phyloP scores from a whole-genome alignment of 2,329 filamentous ascomycete genomes.

The Thielaviopsis euricoi region DNA sequence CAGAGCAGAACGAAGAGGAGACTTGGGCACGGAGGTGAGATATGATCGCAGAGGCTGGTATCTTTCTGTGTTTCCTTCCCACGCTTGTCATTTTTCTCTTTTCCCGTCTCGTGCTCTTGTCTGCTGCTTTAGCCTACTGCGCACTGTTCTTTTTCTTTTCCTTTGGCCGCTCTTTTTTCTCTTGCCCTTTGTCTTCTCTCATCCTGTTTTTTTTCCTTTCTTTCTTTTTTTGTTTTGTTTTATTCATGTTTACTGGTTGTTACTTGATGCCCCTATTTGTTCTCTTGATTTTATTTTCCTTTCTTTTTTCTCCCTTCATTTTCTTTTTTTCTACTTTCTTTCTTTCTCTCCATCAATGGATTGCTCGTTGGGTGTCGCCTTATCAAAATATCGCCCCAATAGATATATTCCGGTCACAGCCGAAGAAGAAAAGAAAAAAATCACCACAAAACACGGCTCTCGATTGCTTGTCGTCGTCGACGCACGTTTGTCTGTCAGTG shows the following conservation, averaged over 20 bases:
- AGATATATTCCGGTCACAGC: too few species aligned
- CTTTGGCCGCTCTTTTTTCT: not conserved
- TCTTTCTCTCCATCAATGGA: not conserved
- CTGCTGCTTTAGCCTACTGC: conserved; percentile 2
- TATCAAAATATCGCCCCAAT: too few species aligned
- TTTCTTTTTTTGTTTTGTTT: conserved; percentile 3
- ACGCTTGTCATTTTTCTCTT: conserved; percentile 13
- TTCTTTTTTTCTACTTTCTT: conserved; percentile 15
- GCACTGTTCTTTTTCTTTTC: not conserved
- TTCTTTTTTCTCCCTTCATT: not conserved
- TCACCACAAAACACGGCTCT: too few species aligned
- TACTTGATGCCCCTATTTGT: conserved; percentile 8
- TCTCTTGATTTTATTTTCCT: not conserved
- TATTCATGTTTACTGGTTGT: not conserved
- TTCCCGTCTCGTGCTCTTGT: conserved; percentile 11
- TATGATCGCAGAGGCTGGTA: not conserved
- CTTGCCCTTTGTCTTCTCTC: not conserved
- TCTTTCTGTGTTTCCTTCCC: not conserved
- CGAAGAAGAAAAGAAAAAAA: too few species aligned
- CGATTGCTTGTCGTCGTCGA: too few species aligned
- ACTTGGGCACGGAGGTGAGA: not conserved
- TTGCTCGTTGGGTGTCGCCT: too few species aligned
- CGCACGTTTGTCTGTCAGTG: too few species aligned
- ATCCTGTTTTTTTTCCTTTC: not conserved
- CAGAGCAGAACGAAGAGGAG: not conserved